A percentile compares a stretch with the other conserved stretches of the same genome.
Evolutionary conservation across 2,329 filamentous ascomycete genomes (phyloP).

Genomic region (Stemphylium lycopersici): DNA sequence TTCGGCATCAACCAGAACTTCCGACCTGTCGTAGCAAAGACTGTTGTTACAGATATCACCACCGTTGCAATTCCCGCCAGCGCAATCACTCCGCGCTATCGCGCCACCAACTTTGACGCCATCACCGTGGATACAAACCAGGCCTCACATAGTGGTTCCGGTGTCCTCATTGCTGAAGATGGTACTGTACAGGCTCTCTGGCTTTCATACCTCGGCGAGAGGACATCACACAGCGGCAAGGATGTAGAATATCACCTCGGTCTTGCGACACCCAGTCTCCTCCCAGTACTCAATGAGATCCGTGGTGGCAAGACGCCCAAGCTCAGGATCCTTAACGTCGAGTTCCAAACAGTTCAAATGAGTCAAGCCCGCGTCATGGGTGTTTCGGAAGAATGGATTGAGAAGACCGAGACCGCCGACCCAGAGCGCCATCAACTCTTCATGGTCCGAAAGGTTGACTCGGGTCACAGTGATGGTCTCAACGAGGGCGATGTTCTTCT

Average conservation of each 20-base stretch:
- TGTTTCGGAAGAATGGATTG: constrained; percentile 93
- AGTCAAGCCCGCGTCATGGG: constrained; percentile 97
- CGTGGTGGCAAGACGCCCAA: constrained; percentile 79
- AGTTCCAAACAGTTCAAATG: constrained; percentile 96
- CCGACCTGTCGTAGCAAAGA: constrained; percentile 90
- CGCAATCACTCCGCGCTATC: constrained; percentile 86
- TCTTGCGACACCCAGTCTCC: constrained; percentile 82
- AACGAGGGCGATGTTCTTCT: constrained; percentile 92
- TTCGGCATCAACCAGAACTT: constrained; percentile 98
- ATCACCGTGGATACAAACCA: constrained; percentile 96
- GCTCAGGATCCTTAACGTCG: constrained; percentile 88
- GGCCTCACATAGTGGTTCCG: constrained; percentile 89
- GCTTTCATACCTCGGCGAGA: constrained; percentile 95
- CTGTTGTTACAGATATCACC: constrained; percentile 94
- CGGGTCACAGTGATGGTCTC: constrained; percentile 67
- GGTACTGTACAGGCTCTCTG: constrained; percentile 94
- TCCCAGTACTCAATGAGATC: constrained; percentile 88
- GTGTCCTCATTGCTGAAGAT: constrained; percentile 86
- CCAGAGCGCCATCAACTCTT: constrained; percentile 94
- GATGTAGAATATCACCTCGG: constrained; percentile 98
- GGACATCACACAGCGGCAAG: constrained; percentile 75
- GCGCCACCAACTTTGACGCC: constrained; percentile 93
- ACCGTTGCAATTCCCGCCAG: constrained; percentile 96
- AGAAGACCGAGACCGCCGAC: constrained; percentile 85
- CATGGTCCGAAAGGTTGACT: constrained; percentile 92